Base-by-base conservation (phyloP, 192 early-diverging fungal species). In the Rhizoclosmatium globosum region DNA sequence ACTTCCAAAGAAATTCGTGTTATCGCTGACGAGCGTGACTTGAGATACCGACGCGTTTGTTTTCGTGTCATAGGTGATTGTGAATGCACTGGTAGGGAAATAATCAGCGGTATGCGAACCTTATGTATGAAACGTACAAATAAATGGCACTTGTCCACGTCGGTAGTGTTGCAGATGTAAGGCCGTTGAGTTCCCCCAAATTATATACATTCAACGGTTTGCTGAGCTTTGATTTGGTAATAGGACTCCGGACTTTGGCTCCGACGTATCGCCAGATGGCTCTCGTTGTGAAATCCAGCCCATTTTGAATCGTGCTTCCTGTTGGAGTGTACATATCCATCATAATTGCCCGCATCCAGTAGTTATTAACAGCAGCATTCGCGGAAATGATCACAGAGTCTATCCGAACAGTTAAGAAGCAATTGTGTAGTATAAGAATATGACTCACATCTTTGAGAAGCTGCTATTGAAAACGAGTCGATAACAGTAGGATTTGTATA, bases 341-440 rank as follows among this genome's bases (percentile, higher is more conserved):
- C 31, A 74, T 74, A n/a, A 59, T 74, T 6, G 72, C 72, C 17
- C 72, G 56, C 13, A 74, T 23, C 56, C 56, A 74, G 46, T 74
- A 74, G 38, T 74, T 74, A 21, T 17, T 59, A 42, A 47, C 46
- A 17, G 38, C 11, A 2, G 38, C 42, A 48, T 3, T 48, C 2
- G 72, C 72, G 2, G n/a, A 31, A n/a, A 74, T 39, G 62, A 74
- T n/a, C 17, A 74, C 72, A 39, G 69, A 71, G 38, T 71, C 69
- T 71, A 3, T 41, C 2, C 0, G 50, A 38, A 62, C 0, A 19
- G 60, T 62, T 43, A 46, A 57, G 15, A 57, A 57, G 13, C 15
- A 57, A 57, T 13, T 47, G 39, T 69, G 43, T 2, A 3, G 2
- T 2, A 38, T 38, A 3, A 23, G 31, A 38, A 42, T 39, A 69